These are phyloP conservation scores for Taxawa tesnikishii DNA, from an alignment of 2,329 filamentous ascomycete species.

Conservation along the genomic window DNA sequence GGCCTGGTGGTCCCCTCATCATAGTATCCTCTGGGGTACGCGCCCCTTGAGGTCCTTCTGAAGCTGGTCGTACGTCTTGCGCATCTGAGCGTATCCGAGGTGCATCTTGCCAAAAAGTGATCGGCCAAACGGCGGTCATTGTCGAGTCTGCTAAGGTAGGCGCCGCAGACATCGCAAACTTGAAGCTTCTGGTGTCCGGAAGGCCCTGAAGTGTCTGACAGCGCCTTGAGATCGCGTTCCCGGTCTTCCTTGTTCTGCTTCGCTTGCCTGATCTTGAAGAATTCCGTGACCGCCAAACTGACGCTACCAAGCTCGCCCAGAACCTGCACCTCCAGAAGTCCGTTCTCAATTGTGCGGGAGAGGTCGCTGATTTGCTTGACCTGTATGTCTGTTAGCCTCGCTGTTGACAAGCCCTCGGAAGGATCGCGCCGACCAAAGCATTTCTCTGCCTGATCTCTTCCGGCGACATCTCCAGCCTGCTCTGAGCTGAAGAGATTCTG, in stretches of 20 bases:
- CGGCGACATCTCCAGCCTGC: conserved; percentile 87
- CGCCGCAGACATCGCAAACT: conserved; percentile 96
- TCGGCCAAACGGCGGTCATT: conserved; percentile 90
- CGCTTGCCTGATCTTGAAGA: conserved; percentile 71
- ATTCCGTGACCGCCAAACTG: conserved; percentile 71
- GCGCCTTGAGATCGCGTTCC: conserved; percentile 77
- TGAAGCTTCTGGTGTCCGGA: conserved; percentile 95
- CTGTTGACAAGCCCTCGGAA: neutral
- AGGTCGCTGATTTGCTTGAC: conserved; percentile 80
- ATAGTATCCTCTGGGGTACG: conserved; percentile 39
- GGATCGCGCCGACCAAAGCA: conserved; percentile 44
- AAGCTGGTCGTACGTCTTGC: conserved; percentile 80
- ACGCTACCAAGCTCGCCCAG: conserved; percentile 74
- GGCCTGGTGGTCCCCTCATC: conserved; percentile 26
- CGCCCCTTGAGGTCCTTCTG: conserved; percentile 74
- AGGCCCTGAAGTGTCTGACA: conserved; percentile 85
- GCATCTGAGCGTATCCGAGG: conserved; percentile 93
- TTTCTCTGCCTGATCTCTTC: conserved; percentile 97
- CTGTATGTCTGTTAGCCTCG: conserved; percentile 19
- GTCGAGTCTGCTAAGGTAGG: conserved; percentile 82
- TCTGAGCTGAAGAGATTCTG: conserved; percentile 80
- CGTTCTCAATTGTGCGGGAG: conserved; percentile 62
- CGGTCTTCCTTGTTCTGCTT: conserved; percentile 71
- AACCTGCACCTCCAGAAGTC: conserved; percentile 74
- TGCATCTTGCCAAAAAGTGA: conserved; percentile 99